phyloP scores from a whole-genome alignment of 2,329 filamentous ascomycete genomes.

The Colletotrichum scovillei region DNA sequence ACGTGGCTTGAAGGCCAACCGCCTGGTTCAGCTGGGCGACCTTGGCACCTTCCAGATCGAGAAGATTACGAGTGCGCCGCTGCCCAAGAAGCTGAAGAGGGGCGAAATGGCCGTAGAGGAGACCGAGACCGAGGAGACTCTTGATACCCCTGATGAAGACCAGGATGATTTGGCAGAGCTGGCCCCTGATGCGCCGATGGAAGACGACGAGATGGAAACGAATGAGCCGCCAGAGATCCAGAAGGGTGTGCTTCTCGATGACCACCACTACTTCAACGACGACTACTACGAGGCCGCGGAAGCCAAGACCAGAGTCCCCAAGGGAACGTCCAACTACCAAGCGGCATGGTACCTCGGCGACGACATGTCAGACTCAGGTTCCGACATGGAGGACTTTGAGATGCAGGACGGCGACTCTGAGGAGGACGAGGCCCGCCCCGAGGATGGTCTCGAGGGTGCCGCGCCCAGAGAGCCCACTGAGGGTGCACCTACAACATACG shows the following conservation, averaged over 20 bases:
- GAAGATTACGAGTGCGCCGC: slow-evolving; percentile 83
- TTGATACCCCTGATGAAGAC: slow-evolving; percentile 81
- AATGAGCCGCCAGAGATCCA: slow-evolving; percentile 61
- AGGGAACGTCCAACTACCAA: slow-evolving; percentile 94
- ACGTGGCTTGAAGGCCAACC: slow-evolving; percentile 87
- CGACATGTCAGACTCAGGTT: slow-evolving; percentile 84
- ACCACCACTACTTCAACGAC: slow-evolving; percentile 98
- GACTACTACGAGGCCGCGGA: slow-evolving; percentile 70
- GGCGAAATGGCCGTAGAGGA: slow-evolving; percentile 76
- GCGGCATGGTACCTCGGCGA: slow-evolving; percentile 88
- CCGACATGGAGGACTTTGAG: slow-evolving; percentile 79
- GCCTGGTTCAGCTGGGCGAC: slow-evolving; percentile 89
- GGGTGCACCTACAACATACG: slow-evolving; percentile 86
- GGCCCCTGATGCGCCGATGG: slow-evolving; percentile 83
- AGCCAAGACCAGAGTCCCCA: slow-evolving; percentile 81
- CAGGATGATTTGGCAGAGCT: slow-evolving; percentile 86
- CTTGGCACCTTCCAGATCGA: slow-evolving; percentile 95
- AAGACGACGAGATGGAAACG: slow-evolving; percentile 59
- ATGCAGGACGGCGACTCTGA: slow-evolving; percentile 67
- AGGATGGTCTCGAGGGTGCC: slow-evolving; percentile 84
- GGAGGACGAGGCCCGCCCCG: slow-evolving; percentile 72
- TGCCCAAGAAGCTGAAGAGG: slow-evolving; percentile 70
- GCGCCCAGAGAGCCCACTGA: slow-evolving; percentile 78
- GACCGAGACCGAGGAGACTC: slow-evolving; percentile 61
- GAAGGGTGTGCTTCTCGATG: slow-evolving; percentile 93